phyloP scores from a whole-genome alignment of 164 flowering plant genomes.

The Aristolochia fimbriata region DNA sequence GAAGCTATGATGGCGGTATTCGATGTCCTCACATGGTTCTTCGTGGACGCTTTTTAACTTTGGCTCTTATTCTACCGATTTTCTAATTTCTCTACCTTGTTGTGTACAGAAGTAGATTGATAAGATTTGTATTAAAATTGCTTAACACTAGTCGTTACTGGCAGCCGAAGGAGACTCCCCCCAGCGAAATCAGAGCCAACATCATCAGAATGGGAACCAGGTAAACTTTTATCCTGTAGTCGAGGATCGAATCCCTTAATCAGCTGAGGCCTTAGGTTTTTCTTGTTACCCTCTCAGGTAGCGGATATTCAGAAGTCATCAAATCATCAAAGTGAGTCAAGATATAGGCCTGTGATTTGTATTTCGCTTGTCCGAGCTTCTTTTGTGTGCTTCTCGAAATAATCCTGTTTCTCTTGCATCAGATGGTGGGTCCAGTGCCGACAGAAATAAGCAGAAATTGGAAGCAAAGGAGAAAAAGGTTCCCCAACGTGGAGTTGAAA shows the following conservation, averaged over 20 bases:
- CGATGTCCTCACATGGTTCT: background rate
- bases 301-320: constrained; percentile 79
- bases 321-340: constrained; percentile 59
- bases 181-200: constrained; percentile 27
- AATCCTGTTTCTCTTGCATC: background rate
- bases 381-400: background rate
- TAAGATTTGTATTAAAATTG: background rate
- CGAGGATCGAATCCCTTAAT: background rate
- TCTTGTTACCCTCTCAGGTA: constrained; percentile 29
- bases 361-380: background rate
- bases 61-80: background rate
- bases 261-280: background rate
- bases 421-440: constrained; percentile 68
- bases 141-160: constrained; percentile 9
- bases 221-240: constrained; percentile 19
- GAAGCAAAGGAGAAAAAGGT: constrained; percentile 37
- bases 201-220: constrained; percentile 51
- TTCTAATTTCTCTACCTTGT: background rate
- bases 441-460: constrained; percentile 31
- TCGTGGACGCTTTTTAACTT: background rate
- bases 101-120: background rate
- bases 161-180: constrained; percentile 70
- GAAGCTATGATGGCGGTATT: too few relatives aligned
- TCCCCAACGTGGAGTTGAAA: constrained; percentile 33
- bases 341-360: background rate